Base-by-base conservation (phyloP, 176 grass and related monocot species). In the Areca catechu region DNA sequence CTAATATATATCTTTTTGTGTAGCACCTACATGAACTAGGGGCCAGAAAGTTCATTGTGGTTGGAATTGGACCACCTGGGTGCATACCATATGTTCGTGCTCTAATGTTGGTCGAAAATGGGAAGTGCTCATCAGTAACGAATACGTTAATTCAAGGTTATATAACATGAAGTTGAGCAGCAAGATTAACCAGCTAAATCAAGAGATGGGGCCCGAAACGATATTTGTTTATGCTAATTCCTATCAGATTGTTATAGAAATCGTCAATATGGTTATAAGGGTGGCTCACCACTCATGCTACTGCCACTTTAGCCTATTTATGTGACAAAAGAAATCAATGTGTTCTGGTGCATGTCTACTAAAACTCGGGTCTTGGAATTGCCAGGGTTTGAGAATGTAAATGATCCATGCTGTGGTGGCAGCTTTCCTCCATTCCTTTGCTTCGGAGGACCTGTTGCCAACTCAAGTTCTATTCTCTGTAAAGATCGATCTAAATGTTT, bases 381-480 rank as follows among this genome's bases (percentile, higher is more conserved):
- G 61, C 17, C 54, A 96, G 86, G 91, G 30, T 90, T 96, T 71
- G 77, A 71, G 3, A 71, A 85, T 22, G 77, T 80, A n/a, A 29
- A 89, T 67, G 77, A 89, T 14, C 90, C 86, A 16, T 95, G 90
- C 75, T 89, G 90, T 53, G 86, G 90, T 18, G 86, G 74, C 67
- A 95, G 90, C 71, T 84, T 86, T 56, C 86, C 85, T 6, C 90
- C 86, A 50, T 89, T 86, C 4, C 77, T 89, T 28, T 84, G 83
- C 72, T 71, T 69, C 20, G 43, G 74, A 59, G 47, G 16, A 3
- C 22, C 4, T 67, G 49, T 51, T 3, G 25, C 76, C 43, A 82
- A 82, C 80, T 74, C 83, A 10, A 90, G 80, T 50, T 74, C 70
- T 3, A 24, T 71, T 12, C 65, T 96, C 51, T 90, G 92, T 72